These are phyloP conservation scores for Friedmanniomyces simplex DNA, from an alignment of 495 filamentous ascomycete species.

Conservation along the genomic window DNA sequence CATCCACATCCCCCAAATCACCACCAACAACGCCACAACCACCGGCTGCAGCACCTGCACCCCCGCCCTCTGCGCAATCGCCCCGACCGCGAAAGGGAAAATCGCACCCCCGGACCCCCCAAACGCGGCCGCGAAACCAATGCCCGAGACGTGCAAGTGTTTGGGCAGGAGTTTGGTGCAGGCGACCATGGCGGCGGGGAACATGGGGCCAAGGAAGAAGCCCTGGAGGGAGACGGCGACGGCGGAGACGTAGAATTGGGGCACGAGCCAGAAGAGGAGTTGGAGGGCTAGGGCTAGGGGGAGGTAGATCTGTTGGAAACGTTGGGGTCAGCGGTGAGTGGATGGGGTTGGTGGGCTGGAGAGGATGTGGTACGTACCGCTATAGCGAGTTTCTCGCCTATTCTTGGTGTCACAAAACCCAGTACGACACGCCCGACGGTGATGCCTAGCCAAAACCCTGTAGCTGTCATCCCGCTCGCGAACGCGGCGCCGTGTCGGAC, in stretches of 20 bases:
- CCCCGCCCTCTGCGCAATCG: conserved; percentile 70
- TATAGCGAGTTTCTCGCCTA: conserved; percentile 52
- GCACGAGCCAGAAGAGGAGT: conserved; percentile 50
- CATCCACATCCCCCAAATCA: conserved; percentile 32
- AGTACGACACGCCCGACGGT: conserved; percentile 50
- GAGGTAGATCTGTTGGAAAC: conserved; percentile 30
- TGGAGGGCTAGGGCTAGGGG: conserved; percentile 33
- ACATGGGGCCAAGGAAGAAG: conserved; percentile 54
- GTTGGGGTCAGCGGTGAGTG: background rate
- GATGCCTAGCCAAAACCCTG: conserved; percentile 58
- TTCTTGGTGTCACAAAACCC: conserved; percentile 51
- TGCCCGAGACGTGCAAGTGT: conserved; percentile 67
- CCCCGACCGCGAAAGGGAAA: conserved; percentile 76
- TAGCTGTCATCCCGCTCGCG: conserved; percentile 51
- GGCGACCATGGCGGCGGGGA: conserved; percentile 68
- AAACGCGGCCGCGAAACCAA: conserved; percentile 76
- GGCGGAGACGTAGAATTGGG: conserved; percentile 61
- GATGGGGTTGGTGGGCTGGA: too few relatives aligned
- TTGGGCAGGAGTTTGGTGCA: conserved; percentile 72
- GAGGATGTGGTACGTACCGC: conserved; percentile 29
- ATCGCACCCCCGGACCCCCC: conserved; percentile 70
- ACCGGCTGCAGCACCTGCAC: conserved; percentile 72
- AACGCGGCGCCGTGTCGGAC: conserved; percentile 46
- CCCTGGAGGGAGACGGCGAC: conserved; percentile 58
- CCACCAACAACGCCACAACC: conserved; percentile 53